These are phyloP conservation scores for Aphanomyces cochlioides DNA, from an alignment of 352 stramenopile species.

Conservation along the genomic window DNA sequence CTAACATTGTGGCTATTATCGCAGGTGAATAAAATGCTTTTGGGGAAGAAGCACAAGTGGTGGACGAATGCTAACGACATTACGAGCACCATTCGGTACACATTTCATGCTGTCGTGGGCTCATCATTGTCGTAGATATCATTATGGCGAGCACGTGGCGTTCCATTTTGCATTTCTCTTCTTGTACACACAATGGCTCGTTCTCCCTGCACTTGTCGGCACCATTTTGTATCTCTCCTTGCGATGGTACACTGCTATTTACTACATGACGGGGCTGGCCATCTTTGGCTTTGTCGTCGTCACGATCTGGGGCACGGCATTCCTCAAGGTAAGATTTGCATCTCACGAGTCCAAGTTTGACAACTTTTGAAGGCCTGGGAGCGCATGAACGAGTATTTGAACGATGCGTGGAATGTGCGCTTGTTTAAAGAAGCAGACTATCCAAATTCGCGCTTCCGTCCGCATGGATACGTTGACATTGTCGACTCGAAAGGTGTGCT, in stretches of 20 bases:
- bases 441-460: conserved; percentile 71
- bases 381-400: conserved; percentile 73
- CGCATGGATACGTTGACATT: conserved; percentile 68
- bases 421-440: conserved; percentile 86
- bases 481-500: conserved; percentile 65
- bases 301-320: conserved; percentile 71
- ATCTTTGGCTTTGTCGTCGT: conserved; percentile 76
- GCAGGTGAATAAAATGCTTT: conserved; percentile 58
- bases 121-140: conserved; percentile 50
- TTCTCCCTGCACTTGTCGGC: conserved; percentile 56
- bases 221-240: conserved; percentile 63
- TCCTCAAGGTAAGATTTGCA: conserved; percentile 46
- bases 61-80: conserved; percentile 76
- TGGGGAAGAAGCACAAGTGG: conserved; percentile 69
- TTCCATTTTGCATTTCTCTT: conserved; percentile 87
- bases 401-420: conserved; percentile 77
- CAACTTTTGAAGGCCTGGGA: conserved; percentile 42
- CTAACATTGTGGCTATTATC: background rate
- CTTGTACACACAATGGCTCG: conserved; percentile 75
- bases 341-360: background rate
- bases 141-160: conserved; percentile 78
- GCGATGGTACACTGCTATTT: conserved; percentile 60
- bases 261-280: conserved; percentile 74
- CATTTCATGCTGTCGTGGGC: too few relatives aligned
- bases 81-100: conserved; percentile 74